These are phyloP conservation scores for Hyaloperonospora arabidopsidis DNA, from an alignment of 352 stramenopile species.

Conservation along the genomic window DNA sequence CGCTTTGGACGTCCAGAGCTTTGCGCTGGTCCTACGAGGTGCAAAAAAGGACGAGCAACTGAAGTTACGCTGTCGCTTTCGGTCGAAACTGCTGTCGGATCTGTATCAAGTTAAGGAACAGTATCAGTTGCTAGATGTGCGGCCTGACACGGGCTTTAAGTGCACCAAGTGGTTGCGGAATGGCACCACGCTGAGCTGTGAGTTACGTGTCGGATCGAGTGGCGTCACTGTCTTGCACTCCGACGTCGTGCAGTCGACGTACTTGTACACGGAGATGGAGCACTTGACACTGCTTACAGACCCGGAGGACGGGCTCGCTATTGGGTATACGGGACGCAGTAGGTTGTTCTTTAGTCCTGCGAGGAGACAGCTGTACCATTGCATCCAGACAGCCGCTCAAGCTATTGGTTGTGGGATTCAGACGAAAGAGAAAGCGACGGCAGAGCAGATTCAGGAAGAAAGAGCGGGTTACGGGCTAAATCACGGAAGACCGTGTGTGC, in stretches of 20 bases:
- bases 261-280: conserved; percentile 76
- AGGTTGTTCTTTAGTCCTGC: conserved; percentile 69
- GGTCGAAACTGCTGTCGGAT: conserved; percentile 67
- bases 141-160: conserved; percentile 34
- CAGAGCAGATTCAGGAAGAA: conserved; percentile 40
- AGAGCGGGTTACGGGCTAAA: conserved; percentile 38
- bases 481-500: conserved; percentile 50
- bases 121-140: conserved; percentile 30
- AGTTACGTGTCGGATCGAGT: conserved; percentile 56
- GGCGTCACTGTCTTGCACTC: conserved; percentile 36
- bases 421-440: conserved; percentile 29
- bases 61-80: conserved; percentile 71
- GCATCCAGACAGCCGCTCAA: conserved; percentile 48
- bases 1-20: conserved; percentile 44
- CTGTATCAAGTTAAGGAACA: conserved; percentile 64
- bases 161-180: conserved; percentile 65
- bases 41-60: conserved; percentile 81
- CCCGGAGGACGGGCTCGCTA: conserved; percentile 49
- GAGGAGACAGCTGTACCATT: conserved; percentile 39
- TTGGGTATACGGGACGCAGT: conserved; percentile 59
- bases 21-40: conserved; percentile 55
- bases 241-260: conserved; percentile 54
- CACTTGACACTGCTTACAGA: conserved; percentile 53
- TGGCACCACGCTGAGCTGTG: conserved; percentile 33
- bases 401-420: conserved; percentile 53